Conservation (phyloP, 192 early-diverging fungal species). For the Mortierella alpina region DNA sequence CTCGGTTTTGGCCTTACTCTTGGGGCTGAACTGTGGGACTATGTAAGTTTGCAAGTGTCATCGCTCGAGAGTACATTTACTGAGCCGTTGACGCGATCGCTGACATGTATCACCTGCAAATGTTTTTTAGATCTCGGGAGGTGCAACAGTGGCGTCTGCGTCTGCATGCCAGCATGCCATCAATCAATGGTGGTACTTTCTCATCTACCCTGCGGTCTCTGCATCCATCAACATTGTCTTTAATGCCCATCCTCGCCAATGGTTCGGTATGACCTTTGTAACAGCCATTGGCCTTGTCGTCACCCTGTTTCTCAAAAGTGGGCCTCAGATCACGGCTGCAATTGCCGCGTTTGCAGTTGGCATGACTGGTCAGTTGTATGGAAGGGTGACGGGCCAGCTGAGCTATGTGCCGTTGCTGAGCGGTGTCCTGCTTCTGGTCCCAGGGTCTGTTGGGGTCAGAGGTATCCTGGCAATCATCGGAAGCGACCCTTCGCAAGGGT, state of each 20-base stretch:
- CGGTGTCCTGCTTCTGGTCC: constrained; percentile 54
- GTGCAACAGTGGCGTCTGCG: constrained; percentile 8
- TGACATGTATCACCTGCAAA: not conserved
- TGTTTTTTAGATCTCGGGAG: constrained; percentile 19
- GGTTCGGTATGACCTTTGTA: constrained; percentile 48
- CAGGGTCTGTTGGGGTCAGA: constrained; percentile 55
- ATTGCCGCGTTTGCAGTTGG: constrained; percentile 52
- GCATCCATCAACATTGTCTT: constrained; percentile 58
- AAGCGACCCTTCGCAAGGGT: constrained; percentile 39
- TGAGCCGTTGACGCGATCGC: not conserved
- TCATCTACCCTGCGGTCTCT: constrained; percentile 50
- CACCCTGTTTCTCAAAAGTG: constrained; percentile 34
- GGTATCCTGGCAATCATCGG: constrained; percentile 47
- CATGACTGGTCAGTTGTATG: constrained; percentile 52
- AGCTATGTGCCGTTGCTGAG: constrained; percentile 57
- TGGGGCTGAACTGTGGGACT: constrained; percentile 42
- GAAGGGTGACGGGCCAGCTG: constrained; percentile 44
- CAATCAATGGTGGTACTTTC: constrained; percentile 50
- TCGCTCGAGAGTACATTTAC: not conserved
- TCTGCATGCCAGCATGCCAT: constrained; percentile 44
- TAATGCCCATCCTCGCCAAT: constrained; percentile 50
- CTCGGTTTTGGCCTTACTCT: constrained; percentile 52
- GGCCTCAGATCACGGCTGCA: constrained; percentile 32
- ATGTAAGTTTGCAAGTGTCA: constrained; percentile 24
- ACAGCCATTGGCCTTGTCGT: constrained; percentile 52